Conservation (phyloP, 1,284 basidiomycete species). For the Neolentinus lepideus region DNA sequence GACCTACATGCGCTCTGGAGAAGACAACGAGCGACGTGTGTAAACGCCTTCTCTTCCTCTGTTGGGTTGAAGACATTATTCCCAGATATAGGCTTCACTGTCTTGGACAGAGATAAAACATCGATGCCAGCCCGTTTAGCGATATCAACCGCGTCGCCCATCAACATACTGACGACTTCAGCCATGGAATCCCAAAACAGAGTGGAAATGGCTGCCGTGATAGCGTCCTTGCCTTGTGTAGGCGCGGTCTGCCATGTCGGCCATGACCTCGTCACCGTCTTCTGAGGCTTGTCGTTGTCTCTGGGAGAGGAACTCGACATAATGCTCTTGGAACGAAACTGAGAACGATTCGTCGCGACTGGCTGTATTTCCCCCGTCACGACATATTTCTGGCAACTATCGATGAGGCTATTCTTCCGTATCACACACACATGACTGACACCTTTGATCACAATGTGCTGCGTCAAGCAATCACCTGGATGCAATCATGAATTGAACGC, state of each 20-base stretch:
- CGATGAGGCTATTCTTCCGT: too few species aligned
- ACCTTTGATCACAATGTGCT: too few species aligned
- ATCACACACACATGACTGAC: too few species aligned
- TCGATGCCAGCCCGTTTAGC: background rate
- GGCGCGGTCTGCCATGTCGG: background rate
- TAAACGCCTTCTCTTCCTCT: background rate
- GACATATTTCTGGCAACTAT: too few species aligned
- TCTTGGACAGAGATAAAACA: background rate
- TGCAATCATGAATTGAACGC: too few species aligned
- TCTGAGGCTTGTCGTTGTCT: background rate
- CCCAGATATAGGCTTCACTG: background rate
- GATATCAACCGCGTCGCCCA: background rate
- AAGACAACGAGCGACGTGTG: background rate
- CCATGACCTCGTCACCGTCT: background rate
- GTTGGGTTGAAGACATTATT: background rate
- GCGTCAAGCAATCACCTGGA: too few species aligned
- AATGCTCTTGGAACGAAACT: too few species aligned
- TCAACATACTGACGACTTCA: background rate
- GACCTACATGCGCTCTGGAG: background rate
- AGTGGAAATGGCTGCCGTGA: background rate
- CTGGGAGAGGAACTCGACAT: too few species aligned
- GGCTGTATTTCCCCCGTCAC: too few species aligned
- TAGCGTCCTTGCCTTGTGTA: background rate
- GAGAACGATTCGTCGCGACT: too few species aligned
- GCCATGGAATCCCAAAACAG: background rate